Base-by-base conservation (phyloP, 371 early-diverging fungal species). In the Mortierella sp. region DNA sequence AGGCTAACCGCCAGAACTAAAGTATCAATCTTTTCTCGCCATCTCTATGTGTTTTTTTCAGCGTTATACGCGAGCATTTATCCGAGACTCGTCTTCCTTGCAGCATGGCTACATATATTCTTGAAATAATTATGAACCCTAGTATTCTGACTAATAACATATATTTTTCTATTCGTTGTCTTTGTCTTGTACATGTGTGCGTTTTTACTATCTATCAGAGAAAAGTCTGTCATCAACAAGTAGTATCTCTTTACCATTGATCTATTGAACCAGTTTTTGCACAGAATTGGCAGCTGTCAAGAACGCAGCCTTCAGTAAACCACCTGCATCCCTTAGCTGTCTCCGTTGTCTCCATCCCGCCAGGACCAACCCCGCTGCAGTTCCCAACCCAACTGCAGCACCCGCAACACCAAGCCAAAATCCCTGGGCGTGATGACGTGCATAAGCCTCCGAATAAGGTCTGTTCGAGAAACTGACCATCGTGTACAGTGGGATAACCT, bases 381-480 rank as follows among this genome's bases (percentile, higher is more conserved):
- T 64, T 1, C 76, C 76, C 42, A 75, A 23, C n/a, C 76, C 69
- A 7, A 75, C 53, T 2, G 60, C 49, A 0, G 60, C 62, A 24
- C 71, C 64, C 12, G 63, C 71, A 34, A 81, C 65, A 43, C 83
- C 83, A 7, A 88, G 49, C 85, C 86, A 86, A 39, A 76, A 82
- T 11, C 81, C 81, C 68, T 92, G 91, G 1, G 79, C 54, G 37
- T 87, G 82, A 82, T 87, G 87, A 6, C 87, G 83, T 0, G 72
- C 58, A 30, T 93, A 79, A 1, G 90, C 93, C 30, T 89, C 82
- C 4, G 92, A 86, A 82, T 99, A 99, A 8, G 93, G 96, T 1
- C 94, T 84, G 7, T 91, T 87, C 12, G 95, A 86, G 79, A 99
- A 99, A 51, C 93, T 92, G 44, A 99, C 96, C 97, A 99, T 97